Conservation (phyloP, 1,284 basidiomycete genomes). For the Tilletia caries region DNA sequence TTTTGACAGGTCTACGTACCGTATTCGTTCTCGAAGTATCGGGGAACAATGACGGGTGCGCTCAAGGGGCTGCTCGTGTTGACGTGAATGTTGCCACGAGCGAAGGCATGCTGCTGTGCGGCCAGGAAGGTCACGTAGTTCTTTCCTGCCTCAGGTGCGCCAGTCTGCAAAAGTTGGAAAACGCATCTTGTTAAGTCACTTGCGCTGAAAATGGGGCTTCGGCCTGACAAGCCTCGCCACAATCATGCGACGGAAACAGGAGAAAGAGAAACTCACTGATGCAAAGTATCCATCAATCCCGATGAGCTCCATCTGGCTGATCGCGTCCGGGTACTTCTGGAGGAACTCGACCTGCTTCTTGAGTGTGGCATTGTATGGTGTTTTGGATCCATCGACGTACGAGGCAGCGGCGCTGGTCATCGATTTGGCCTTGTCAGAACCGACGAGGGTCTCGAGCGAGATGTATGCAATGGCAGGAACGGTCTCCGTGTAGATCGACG, state of each 20-base stretch:
- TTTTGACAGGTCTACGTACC: background rate
- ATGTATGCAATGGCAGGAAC: constrained; percentile 48
- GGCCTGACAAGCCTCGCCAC: background rate
- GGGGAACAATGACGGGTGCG: constrained; percentile 64
- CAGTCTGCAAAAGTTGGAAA: constrained; percentile 13
- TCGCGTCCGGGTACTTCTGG: constrained; percentile 27
- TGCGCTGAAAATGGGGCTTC: too few species aligned
- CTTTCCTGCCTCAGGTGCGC: constrained; percentile 32
- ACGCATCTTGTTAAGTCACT: background rate
- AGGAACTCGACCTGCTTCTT: constrained; percentile 47
- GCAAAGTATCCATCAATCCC: constrained; percentile 49
- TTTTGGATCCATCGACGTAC: constrained; percentile 26
- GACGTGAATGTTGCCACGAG: constrained; percentile 58
- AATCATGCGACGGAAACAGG: background rate
- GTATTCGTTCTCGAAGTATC: constrained; percentile 56
- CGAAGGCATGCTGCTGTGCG: constrained; percentile 65
- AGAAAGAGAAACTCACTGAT: constrained; percentile 5
- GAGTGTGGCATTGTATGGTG: constrained; percentile 36
- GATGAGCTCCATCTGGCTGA: constrained; percentile 48
- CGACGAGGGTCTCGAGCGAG: constrained; percentile 37
- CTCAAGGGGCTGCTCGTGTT: constrained; percentile 62
- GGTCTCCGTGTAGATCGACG: constrained; percentile 38
- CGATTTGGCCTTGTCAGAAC: constrained; percentile 24
- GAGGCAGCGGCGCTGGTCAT: constrained; percentile 30
- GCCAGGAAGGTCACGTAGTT: constrained; percentile 48